Evolutionary conservation across 768 basidiomycete genomes (phyloP), one percentile per base, ranked within the genome.

Genomic region (Mycena latifolia): DNA sequence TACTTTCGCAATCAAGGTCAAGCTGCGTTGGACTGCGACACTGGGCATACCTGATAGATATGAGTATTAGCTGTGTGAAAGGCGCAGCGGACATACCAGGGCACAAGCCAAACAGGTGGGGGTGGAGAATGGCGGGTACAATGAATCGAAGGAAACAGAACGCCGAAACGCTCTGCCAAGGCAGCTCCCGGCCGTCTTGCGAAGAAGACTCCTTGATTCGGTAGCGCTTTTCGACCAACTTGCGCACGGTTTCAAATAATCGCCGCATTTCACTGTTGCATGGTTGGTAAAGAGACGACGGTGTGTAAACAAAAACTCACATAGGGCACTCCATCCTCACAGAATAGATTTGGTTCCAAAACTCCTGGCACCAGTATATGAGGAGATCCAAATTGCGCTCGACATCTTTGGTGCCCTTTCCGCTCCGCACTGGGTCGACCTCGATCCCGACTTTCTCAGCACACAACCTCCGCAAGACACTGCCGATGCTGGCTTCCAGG

Each of bases 141-240:
- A 96, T 91, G 76, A 96, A 95, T 45, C 95, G 87, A 46, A 96
- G 84, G 78, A 96, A 96, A 74, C 92, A 89, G 74, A 96, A 96
- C 1, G 95, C 94, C 37, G 92, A 93, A 46, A 96, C 92, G 71
- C 91, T 89, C 74, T 95, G 94, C 85, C 87, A 89, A 35, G 88
- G 92, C 33, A 94, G 78, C 33, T 91, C 84, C 43, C 77, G 78
- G 65, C 84, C 85, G 28, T 80, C 80, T 17, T 83, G 84, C 10
- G 84, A 79, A 12, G 77, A 68, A 24, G n/a, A n/a, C n/a, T 80
- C 77, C 46, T 82, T 81, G 27, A 81, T 76, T 51, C 81, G 78
- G 70, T 89, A 91, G 27, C 88, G 86, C 63, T 82, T 81, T 74
- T 94, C 93, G 2, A 95, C 92, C 52, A 94, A 81, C 57, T 82